Evolutionary conservation across 2,329 filamentous ascomycete genomes (phyloP).

Genomic region (Fusarium floridanum): DNA sequence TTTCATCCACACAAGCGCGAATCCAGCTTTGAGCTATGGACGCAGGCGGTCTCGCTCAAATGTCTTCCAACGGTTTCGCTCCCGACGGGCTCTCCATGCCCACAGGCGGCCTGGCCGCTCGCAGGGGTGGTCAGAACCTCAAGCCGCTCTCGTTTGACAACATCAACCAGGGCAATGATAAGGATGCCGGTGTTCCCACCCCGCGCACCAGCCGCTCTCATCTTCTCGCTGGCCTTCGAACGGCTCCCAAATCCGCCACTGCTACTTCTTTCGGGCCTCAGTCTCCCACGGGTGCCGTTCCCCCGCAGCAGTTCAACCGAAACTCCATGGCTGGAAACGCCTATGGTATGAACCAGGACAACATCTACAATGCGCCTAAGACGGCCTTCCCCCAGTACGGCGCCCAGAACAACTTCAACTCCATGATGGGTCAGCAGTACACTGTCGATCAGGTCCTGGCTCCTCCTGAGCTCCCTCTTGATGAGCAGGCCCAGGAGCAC

Average conservation of each 20-base stretch:
- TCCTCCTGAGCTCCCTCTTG: constrained; percentile 83
- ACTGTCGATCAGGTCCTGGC: constrained; percentile 91
- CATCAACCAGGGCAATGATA: constrained; percentile 76
- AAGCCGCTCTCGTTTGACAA: constrained; percentile 88
- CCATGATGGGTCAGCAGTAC: constrained; percentile 64
- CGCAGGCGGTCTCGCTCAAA: constrained; percentile 99
- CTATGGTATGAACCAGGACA: constrained; percentile 60
- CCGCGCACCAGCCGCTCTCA: constrained; percentile 96
- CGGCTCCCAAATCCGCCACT: constrained; percentile 88
- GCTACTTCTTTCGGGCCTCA: constrained; percentile 79
- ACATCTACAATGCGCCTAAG: constrained; percentile 65
- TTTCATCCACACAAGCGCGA: constrained; percentile 27
- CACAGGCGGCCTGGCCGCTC: constrained; percentile 83
- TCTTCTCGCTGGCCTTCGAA: constrained; percentile 91
- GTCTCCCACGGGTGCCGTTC: constrained; percentile 62
- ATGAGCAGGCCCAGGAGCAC: constrained; percentile 75
- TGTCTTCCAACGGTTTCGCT: constrained; percentile 89
- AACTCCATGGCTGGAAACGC: constrained; percentile 60
- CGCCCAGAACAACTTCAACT: constrained; percentile 50
- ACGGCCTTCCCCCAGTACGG: constrained; percentile 67
- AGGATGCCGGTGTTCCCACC: constrained; percentile 77
- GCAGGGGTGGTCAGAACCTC: constrained; percentile 86
- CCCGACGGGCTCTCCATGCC: constrained; percentile 81
- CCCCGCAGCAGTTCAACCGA: constrained; percentile 58
- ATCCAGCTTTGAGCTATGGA: constrained; percentile 72